Percentiles rank a stretch among this genome's conserved stretches.
These are phyloP conservation scores for Chimonanthus salicifolius DNA, from an alignment of 164 flowering plant genomes.

Conservation along the genomic window DNA sequence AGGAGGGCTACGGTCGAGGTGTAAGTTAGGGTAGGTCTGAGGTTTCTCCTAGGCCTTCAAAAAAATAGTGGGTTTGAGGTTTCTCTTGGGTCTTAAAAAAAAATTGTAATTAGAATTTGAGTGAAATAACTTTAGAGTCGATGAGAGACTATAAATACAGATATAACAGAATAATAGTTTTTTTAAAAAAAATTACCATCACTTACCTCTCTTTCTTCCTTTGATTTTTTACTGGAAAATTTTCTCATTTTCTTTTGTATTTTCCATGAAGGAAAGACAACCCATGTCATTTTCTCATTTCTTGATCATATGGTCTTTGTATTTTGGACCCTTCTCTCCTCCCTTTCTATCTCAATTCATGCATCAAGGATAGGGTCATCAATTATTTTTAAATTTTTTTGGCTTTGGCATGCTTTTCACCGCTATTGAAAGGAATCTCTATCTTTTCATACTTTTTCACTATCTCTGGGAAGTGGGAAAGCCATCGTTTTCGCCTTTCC, in stretches of 20 bases:
- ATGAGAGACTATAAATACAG: too few relatives aligned
- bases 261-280: not conserved
- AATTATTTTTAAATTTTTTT: too few relatives aligned
- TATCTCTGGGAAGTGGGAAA: too few relatives aligned
- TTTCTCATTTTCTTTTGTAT: not conserved
- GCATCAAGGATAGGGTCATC: not conserved
- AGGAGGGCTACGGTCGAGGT: too few relatives aligned
- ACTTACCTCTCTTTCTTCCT: not conserved
- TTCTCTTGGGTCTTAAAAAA: too few relatives aligned
- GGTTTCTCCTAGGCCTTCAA: too few relatives aligned
- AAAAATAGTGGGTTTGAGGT: too few relatives aligned
- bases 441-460: too few relatives aligned
- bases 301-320: not conserved
- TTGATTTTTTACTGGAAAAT: not conserved
- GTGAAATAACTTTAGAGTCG: too few relatives aligned
- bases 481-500: not conserved
- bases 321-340: not conserved
- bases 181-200: not conserved
- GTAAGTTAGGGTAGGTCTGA: too few relatives aligned
- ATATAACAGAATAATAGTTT: too few relatives aligned
- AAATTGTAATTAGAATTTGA: too few relatives aligned
- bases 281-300: not conserved
- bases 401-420: conserved; percentile 5
- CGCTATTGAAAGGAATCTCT: not conserved
- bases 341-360: not conserved